Evolutionary conservation across 2,329 filamentous ascomycete species (phyloP).

Genomic region (Escovopsis weberi): DNA sequence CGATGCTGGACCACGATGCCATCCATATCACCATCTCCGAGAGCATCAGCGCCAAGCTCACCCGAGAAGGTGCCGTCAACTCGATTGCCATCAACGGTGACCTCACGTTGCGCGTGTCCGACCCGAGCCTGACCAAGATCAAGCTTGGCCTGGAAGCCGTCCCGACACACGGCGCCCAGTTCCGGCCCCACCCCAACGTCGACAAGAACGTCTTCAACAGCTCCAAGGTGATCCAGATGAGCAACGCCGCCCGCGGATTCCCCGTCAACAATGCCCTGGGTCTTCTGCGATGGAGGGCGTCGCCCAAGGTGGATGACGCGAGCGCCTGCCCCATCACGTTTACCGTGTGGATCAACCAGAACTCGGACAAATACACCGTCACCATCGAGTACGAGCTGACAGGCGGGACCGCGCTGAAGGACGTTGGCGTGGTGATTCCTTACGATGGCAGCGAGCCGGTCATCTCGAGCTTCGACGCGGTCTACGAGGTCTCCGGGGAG

Average conservation of each 20-base stretch:
- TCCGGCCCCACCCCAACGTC: conserved; percentile 92
- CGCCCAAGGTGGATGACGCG: conserved; percentile 65
- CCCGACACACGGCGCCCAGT: conserved; percentile 71
- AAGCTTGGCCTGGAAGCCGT: conserved; percentile 68
- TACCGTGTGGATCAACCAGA: conserved; percentile 94
- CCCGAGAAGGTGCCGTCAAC: conserved; percentile 74
- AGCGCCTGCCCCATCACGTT: conserved; percentile 84
- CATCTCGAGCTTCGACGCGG: conserved; percentile 84
- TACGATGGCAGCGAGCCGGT: conserved; percentile 74
- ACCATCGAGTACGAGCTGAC: conserved; percentile 94
- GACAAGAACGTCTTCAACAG: conserved; percentile 78
- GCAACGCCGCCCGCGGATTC: conserved; percentile 76
- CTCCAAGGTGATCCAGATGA: conserved; percentile 75
- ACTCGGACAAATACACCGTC: conserved; percentile 69
- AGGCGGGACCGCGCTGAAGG: conserved; percentile 60
- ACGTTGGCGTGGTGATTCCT: conserved; percentile 79
- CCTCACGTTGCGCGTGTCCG: conserved; percentile 77
- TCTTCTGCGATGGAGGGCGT: conserved; percentile 83
- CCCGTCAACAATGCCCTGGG: conserved; percentile 88
- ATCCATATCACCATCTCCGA: conserved; percentile 83
- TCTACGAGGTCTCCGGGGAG: conserved; percentile 87
- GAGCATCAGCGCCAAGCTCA: conserved; percentile 77
- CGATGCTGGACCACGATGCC: conserved; percentile 63
- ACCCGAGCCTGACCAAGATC: conserved; percentile 79
- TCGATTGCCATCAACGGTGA: conserved; percentile 85